Evolutionary conservation across 345 rosid genomes (phyloP).

Genomic region (Conringia planisiliqua): DNA sequence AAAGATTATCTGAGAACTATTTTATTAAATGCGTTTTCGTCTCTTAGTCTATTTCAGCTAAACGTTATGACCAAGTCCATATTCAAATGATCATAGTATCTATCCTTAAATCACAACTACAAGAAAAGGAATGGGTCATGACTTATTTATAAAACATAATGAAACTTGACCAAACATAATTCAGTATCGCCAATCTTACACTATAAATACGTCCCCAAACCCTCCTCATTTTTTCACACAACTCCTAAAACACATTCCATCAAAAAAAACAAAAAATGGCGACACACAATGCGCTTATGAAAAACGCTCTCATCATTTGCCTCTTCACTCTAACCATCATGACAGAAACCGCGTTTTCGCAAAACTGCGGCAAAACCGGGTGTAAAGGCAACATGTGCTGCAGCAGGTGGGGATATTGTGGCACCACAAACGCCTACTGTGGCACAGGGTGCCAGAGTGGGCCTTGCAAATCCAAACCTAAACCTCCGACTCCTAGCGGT

Average conservation of each 20-base stretch:
- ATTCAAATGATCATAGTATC: slow-evolving; percentile 11
- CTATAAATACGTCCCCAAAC: slow-evolving; percentile 18
- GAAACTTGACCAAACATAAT: slow-evolving; percentile 1
- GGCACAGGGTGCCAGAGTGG: slow-evolving; percentile 35
- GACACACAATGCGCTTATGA: background rate
- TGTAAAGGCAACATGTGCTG: slow-evolving; percentile 34
- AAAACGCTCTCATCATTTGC: slow-evolving; percentile 15
- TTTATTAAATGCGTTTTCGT: background rate
- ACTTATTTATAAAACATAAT: background rate
- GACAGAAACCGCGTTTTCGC: slow-evolving; percentile 23
- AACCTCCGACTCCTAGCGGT: slow-evolving; percentile 27
- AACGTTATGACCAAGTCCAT: slow-evolving; percentile 9
- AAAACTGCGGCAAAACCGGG: slow-evolving; percentile 27
- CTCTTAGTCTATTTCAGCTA: slow-evolving; percentile 5
- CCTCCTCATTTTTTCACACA: slow-evolving; percentile 6
- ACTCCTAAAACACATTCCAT: background rate
- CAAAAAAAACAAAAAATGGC: slow-evolving; percentile 2
- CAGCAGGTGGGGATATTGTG: slow-evolving; percentile 36
- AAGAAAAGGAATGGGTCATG: slow-evolving; percentile 28
- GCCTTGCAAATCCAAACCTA: slow-evolving; percentile 27
- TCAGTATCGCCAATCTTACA: background rate
- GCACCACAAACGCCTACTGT: slow-evolving; percentile 28
- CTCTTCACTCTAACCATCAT: slow-evolving; percentile 18
- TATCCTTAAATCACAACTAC: background rate
- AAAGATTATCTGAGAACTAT: background rate